Base-by-base conservation (phyloP, 2,329 filamentous ascomycete genomes). In the Botryotinia narcissicola region DNA sequence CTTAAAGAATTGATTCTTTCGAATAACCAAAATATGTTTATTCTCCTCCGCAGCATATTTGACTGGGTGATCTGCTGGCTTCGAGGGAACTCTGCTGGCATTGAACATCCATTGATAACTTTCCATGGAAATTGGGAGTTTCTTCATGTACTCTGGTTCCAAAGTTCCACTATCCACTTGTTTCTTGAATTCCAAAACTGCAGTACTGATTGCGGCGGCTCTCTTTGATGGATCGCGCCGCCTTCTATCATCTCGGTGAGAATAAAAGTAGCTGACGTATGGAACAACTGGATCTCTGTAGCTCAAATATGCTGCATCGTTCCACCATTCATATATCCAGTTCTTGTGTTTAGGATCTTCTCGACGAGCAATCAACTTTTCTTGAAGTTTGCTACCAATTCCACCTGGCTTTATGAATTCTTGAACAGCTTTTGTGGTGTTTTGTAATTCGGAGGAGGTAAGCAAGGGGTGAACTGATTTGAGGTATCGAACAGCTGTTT, bases 81-180 rank as follows among this genome's bases (percentile, higher is more conserved):
- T 92, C 71, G 92, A 92, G 44, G 95, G 92, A 59, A 98, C 91
- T 78, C 96, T 92, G 83, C 90, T 93, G 83, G 89, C 90, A 84
- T 99, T 98, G 89, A 99, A 99, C 96, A 99, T 99, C 89, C 91
- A 98, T 85, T 97, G 87, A 86, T 98, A 98, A 81, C 93, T 96
- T 86, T 94, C 94, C 96, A 99, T 99, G 83, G 95, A 96, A 81
- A 98, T 95, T 74, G 96, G 96, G 74, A 97, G 88, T 84, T 94
- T 95, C 87, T 97, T 97, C 94, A 99, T 97, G 85, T 98, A 98
- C 84, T 99, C 96, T 37, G 96, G 96, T 86, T 99, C 96, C 70
- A 99, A 87, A 12, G 90, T 91, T 77, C 91, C 91, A 61, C 83
- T 82, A 81, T 98, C 95, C 32, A 98, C 95, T 84, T 94, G 90